A percentile compares a stretch with the other conserved stretches of the same genome.
Conservation (phyloP, 345 rosid species). For the Eucalyptus curtisii region DNA sequence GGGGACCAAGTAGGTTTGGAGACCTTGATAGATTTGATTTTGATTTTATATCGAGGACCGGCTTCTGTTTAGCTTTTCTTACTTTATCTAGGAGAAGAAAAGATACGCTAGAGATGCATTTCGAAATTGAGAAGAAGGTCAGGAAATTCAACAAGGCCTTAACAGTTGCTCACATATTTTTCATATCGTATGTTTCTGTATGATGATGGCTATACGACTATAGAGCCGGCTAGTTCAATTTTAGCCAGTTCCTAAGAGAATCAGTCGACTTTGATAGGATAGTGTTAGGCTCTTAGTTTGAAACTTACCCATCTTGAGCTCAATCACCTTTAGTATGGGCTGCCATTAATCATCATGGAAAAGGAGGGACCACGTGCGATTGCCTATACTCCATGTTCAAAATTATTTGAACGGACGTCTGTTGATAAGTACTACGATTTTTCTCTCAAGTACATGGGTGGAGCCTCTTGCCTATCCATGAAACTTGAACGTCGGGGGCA, state of each 20-base stretch:
- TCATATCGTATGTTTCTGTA: neutral
- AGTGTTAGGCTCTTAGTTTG: neutral
- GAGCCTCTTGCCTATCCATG: neutral
- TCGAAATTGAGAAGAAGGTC: neutral
- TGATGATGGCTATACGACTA: too few relatives aligned
- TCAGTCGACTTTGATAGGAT: neutral
- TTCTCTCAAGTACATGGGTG: neutral
- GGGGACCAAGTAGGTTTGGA: neutral
- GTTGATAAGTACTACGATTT: neutral
- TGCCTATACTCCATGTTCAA: neutral
- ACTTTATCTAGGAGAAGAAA: neutral
- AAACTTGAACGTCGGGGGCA: neutral
- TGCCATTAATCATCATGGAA: neutral
- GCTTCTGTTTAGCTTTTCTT: neutral
- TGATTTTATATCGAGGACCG: neutral
- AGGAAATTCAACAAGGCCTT: neutral
- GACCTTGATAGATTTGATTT: neutral
- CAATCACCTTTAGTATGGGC: accelerated
- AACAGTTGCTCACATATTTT: neutral
- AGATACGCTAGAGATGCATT: neutral
- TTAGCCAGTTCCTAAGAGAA: neutral
- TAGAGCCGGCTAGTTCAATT: neutral
- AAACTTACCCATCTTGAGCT: neutral
- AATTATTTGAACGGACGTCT: neutral
- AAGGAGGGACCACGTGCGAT: neutral